These are phyloP conservation scores for Xylaria digitata DNA, from an alignment of 2,329 filamentous ascomycete species.

Conservation along the genomic window DNA sequence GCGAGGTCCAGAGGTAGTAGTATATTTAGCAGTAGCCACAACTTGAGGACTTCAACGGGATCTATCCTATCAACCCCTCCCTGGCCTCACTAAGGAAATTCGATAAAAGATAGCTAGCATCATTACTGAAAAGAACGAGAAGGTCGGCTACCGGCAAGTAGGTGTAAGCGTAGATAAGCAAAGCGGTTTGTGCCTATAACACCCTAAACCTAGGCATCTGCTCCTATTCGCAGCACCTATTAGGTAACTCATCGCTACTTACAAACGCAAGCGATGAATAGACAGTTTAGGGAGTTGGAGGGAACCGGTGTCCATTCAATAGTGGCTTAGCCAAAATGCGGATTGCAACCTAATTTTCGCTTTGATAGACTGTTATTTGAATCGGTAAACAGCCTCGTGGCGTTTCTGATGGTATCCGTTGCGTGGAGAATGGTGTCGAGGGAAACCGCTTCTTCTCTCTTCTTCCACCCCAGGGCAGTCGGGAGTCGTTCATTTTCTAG, in stretches of 20 bases:
- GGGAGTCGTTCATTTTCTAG: constrained; percentile 31
- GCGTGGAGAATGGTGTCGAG: not conserved
- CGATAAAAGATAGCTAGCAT: too few species aligned
- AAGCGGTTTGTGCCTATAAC: too few species aligned
- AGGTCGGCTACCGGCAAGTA: too few species aligned
- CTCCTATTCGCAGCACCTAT: not conserved
- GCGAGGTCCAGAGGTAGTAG: too few species aligned
- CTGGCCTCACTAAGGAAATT: too few species aligned
- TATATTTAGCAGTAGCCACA: too few species aligned
- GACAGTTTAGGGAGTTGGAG: not conserved
- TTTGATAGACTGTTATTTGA: not conserved
- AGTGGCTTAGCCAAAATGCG: constrained; percentile 4
- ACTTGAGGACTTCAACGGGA: too few species aligned
- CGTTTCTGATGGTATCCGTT: constrained; percentile 5
- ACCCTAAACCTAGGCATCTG: too few species aligned
- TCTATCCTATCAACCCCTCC: too few species aligned
- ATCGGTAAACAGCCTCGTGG: constrained; percentile 13
- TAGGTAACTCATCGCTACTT: not conserved
- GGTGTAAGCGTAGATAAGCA: too few species aligned
- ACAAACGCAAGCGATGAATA: not conserved
- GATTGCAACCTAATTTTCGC: not conserved
- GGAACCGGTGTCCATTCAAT: not conserved
- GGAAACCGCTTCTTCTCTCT: constrained; percentile 1
- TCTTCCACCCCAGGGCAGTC: constrained; percentile 22
- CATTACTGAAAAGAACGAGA: too few species aligned